Evolutionary conservation across 1,139 yeast species (phyloP).

Genomic region (Meyerozyma athensensis): DNA sequence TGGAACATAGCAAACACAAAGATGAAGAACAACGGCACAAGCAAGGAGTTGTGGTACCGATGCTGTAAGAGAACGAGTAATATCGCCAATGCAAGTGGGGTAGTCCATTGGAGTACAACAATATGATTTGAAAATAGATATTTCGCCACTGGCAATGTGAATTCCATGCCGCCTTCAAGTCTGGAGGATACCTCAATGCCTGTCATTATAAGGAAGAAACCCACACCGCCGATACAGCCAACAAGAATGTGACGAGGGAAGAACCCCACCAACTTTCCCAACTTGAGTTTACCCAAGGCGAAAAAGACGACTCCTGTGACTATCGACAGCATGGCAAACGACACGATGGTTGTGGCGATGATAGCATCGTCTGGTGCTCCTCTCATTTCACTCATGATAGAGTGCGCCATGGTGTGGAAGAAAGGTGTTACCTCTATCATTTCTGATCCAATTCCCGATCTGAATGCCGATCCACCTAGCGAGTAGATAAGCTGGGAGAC

Average conservation of each 20-base stretch:
- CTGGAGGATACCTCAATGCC: slow-evolving; percentile 89
- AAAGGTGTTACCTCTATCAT: slow-evolving; percentile 98
- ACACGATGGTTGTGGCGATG: slow-evolving; percentile 79
- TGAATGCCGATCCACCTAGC: slow-evolving; percentile 84
- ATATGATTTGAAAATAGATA: slow-evolving; percentile 37
- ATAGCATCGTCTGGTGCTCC: slow-evolving; percentile 49
- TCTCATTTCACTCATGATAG: slow-evolving; percentile 57
- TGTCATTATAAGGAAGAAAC: slow-evolving; percentile 83
- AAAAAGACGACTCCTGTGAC: slow-evolving; percentile 83
- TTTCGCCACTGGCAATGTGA: slow-evolving; percentile 51
- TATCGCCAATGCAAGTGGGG: slow-evolving; percentile 63
- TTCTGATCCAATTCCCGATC: slow-evolving; percentile 90
- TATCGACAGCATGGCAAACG: slow-evolving; percentile 78
- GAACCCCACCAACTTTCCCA: slow-evolving; percentile 88
- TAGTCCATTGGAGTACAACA: slow-evolving; percentile 61
- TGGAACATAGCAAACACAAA: slow-evolving; percentile 68
- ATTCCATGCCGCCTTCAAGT: slow-evolving; percentile 66
- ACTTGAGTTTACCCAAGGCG: slow-evolving; percentile 65
- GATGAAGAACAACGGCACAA: slow-evolving; percentile 80
- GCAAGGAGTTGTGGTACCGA: slow-evolving; percentile 62
- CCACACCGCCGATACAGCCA: slow-evolving; percentile 98
- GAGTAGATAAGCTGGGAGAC: slow-evolving; percentile 86
- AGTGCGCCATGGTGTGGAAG: slow-evolving; percentile 89
- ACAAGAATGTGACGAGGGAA: slow-evolving; percentile 94
- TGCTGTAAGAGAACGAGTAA: slow-evolving; percentile 61